Conservation (phyloP, 2,329 filamentous ascomycete genomes). For the Fusarium sp. region DNA sequence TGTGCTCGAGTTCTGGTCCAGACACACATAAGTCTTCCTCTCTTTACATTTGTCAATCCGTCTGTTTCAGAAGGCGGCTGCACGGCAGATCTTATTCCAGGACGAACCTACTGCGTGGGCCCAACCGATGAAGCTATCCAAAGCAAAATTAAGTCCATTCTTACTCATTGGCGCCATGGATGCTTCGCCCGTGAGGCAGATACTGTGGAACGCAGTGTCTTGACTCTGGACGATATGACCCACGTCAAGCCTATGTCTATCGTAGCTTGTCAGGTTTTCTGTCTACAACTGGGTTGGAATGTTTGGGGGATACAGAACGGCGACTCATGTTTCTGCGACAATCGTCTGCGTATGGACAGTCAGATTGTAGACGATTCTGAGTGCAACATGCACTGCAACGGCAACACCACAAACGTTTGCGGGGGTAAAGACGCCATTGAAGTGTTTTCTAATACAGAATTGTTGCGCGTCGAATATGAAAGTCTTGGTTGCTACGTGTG, state of each 20-base stretch:
- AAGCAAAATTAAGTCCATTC: not conserved
- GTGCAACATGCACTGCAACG: not conserved
- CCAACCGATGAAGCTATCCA: not conserved
- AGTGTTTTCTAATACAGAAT: not conserved
- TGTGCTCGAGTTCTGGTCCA: not conserved
- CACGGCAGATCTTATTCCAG: not conserved
- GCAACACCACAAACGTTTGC: not conserved
- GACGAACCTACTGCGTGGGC: not conserved
- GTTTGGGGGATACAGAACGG: conserved; percentile 6
- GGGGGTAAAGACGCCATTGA: not conserved
- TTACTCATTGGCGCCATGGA: not conserved
- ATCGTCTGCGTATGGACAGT: not conserved
- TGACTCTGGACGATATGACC: accelerated
- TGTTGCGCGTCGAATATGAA: not conserved
- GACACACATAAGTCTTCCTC: conserved; percentile 4
- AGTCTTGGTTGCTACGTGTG: not conserved
- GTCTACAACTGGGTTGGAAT: accelerated
- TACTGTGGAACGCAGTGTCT: not conserved
- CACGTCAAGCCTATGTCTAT: conserved; percentile 6
- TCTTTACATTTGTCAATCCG: not conserved
- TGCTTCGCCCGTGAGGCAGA: not conserved
- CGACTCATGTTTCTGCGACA: conserved; percentile 3
- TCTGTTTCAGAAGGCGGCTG: not conserved
- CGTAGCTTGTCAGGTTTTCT: not conserved
- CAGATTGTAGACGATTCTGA: conserved; percentile 1